Percentiles rank a stretch among this genome's conserved stretches.
Conservation (phyloP, 163 green algal species). For the Chlorella variabilis region DNA sequence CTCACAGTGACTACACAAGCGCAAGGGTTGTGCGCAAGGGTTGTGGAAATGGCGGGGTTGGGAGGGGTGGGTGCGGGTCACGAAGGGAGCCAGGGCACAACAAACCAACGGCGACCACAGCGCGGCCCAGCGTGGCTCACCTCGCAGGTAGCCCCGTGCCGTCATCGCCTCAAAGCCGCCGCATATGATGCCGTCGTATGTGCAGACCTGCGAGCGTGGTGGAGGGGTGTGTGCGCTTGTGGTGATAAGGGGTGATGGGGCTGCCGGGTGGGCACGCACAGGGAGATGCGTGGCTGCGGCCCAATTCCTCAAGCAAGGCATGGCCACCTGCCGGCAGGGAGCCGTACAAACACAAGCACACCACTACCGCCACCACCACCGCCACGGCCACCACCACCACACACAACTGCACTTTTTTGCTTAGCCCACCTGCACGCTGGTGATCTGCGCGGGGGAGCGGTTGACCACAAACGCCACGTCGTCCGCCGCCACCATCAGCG, state of each 20-base stretch:
- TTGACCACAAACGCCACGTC: slow-evolving; percentile 54
- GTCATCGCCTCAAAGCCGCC: slow-evolving; percentile 78
- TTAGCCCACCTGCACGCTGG: slow-evolving; percentile 36
- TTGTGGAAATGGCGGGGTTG: no score
- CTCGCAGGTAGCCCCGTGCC: slow-evolving; percentile 71
- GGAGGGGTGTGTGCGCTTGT: slow-evolving; percentile 31
- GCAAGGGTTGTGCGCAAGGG: no score
- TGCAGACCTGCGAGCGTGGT: slow-evolving; percentile 56
- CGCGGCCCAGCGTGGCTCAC: neutral
- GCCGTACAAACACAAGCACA: no score
- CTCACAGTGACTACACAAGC: slow-evolving; percentile 42
- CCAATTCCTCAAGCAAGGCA: no score
- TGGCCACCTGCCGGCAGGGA: no score
- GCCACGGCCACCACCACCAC: no score
- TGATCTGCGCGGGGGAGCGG: slow-evolving; percentile 47
- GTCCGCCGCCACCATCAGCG: slow-evolving; percentile 57
- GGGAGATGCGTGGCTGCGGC: no score
- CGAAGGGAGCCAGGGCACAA: no score
- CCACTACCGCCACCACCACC: no score
- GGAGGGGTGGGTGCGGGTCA: no score
- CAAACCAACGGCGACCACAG: neutral
- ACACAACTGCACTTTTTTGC: no score
- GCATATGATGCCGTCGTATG: slow-evolving; percentile 59
- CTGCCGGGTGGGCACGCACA: no score
- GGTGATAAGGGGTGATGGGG: slow-evolving; percentile 21